Conservation (phyloP, 179 eudicot genomes). For the Kewa caespitosa region DNA sequence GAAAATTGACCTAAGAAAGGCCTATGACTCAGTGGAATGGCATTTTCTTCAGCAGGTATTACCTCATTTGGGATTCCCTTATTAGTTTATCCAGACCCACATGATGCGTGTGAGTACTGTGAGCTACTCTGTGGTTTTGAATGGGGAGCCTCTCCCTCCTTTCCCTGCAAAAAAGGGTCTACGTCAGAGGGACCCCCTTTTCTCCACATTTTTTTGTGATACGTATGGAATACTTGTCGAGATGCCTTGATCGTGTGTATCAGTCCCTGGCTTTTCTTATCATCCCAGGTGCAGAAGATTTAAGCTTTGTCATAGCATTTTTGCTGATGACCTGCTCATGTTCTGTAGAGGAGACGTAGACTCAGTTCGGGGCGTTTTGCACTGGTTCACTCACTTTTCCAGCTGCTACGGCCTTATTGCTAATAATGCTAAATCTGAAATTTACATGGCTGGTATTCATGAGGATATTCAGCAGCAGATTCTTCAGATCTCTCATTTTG, state of each 20-base stretch:
- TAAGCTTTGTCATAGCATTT: background rate
- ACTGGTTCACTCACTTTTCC: background rate
- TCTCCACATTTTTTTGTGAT: background rate
- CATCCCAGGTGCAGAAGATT: background rate
- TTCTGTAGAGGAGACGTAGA: background rate
- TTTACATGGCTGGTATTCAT: background rate
- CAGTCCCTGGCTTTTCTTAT: background rate
- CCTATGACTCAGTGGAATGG: background rate
- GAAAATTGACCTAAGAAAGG: background rate
- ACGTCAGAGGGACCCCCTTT: background rate
- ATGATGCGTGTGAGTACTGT: background rate
- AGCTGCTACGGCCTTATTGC: background rate
- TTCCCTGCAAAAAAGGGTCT: background rate
- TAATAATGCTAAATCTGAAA: too few relatives aligned
- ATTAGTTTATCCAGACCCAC: background rate
- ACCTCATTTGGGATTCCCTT: background rate
- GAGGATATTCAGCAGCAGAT: too few relatives aligned
- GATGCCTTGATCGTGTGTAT: background rate
- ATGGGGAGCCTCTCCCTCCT: background rate
- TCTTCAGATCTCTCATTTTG: too few relatives aligned
- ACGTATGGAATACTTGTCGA: background rate
- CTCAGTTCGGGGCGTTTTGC: background rate
- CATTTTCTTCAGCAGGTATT: background rate
- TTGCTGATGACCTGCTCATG: background rate
- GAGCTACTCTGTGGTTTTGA: background rate